These are phyloP conservation scores for Gamsiella multidivaricata DNA, from an alignment of 192 early-diverging fungal species.

Conservation along the genomic window DNA sequence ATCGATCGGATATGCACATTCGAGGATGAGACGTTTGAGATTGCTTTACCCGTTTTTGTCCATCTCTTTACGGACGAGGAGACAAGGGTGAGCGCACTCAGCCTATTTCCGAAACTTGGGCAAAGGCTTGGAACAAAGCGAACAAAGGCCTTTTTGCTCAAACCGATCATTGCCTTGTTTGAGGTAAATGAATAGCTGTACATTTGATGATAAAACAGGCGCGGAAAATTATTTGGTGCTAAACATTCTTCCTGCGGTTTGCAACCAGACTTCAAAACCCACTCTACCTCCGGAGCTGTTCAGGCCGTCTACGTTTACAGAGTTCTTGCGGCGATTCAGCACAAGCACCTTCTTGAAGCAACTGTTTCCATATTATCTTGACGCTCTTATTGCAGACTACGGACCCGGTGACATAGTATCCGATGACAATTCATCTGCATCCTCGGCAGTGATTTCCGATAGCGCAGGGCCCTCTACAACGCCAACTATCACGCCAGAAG, in stretches of 20 bases:
- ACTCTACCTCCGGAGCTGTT: constrained; percentile 60
- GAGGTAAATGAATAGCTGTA: constrained; percentile 54
- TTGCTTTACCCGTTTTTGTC: constrained; percentile 65
- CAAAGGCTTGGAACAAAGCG: constrained; percentile 61
- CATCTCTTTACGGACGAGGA: constrained; percentile 58
- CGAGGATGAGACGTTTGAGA: constrained; percentile 60
- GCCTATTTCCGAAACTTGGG: constrained; percentile 64
- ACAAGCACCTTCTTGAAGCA: constrained; percentile 65
- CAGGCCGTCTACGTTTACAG: constrained; percentile 42
- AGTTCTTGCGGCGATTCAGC: constrained; percentile 63
- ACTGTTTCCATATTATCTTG: constrained; percentile 66
- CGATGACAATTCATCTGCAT: constrained; percentile 33
- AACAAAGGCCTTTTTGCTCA: constrained; percentile 61
- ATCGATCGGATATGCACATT: constrained; percentile 60
- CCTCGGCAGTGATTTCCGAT: neutral
- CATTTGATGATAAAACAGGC: neutral
- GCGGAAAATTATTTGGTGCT: too few species aligned
- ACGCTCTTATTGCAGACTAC: constrained; percentile 61
- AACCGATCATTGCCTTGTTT: constrained; percentile 68
- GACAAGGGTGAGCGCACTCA: constrained; percentile 59
- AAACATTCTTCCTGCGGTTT: too few species aligned
- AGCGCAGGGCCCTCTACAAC: neutral
- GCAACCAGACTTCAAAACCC: constrained; percentile 57
- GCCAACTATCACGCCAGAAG: neutral
- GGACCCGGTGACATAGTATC: constrained; percentile 8